These are phyloP conservation scores for Hymenoscyphus albidus DNA, from an alignment of 2,329 filamentous ascomycete genomes.

Conservation along the genomic window DNA sequence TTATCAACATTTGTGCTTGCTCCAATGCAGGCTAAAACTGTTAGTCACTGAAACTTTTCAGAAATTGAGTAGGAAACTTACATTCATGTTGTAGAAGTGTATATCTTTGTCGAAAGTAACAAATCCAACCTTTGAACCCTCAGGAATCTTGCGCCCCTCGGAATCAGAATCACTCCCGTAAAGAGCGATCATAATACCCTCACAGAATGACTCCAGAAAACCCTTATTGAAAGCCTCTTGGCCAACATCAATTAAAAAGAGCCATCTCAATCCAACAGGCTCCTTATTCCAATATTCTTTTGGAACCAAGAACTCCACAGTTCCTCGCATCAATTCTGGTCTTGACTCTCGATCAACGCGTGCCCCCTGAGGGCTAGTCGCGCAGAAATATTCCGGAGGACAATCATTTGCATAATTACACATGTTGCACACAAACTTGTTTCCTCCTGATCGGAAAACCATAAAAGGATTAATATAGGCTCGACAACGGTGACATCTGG, in stretches of 20 bases:
- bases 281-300: constrained; percentile 99
- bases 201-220: constrained; percentile 84
- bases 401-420: constrained; percentile 98
- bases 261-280: constrained; percentile 79
- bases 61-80: constrained; percentile 43
- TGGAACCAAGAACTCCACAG: constrained; percentile 92
- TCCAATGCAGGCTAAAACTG: constrained; percentile 62
- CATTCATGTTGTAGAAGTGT: constrained; percentile 94
- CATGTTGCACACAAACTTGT: constrained; percentile 97
- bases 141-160: constrained; percentile 59
- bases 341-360: constrained; percentile 84
- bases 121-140: constrained; percentile 85
- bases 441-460: constrained; percentile 90
- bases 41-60: not conserved
- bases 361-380: constrained; percentile 80
- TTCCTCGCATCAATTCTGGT: constrained; percentile 85
- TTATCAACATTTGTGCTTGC: constrained; percentile 95
- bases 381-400: constrained; percentile 85
- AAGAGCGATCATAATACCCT: constrained; percentile 78
- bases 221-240: constrained; percentile 89
- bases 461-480: constrained; percentile 99
- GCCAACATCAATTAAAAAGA: constrained; percentile 92
- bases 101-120: constrained; percentile 95
- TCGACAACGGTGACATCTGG: constrained; percentile 85
- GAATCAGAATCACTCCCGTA: constrained; percentile 63